Evolutionary conservation across 768 basidiomycete genomes (phyloP).

Genomic region (Omphalotus guepiniiformis): DNA sequence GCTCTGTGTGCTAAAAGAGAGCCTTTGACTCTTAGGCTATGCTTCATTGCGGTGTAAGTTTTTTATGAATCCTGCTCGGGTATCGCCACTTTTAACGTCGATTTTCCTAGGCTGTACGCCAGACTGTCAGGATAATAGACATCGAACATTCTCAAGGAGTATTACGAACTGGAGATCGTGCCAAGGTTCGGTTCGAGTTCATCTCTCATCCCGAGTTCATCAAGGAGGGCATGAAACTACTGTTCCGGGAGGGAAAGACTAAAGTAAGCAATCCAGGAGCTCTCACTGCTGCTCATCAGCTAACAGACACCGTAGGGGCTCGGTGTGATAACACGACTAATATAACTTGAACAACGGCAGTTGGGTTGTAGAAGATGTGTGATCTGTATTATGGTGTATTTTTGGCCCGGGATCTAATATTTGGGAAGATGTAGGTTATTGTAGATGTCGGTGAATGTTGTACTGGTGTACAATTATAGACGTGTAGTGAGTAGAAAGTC

Average conservation of each 20-base stretch:
- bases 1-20: slow-evolving; percentile 1
- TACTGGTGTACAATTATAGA: no score
- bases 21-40: slow-evolving; percentile 52
- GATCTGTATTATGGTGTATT: no score
- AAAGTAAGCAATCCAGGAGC: slow-evolving; percentile 49
- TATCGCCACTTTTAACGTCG: not conserved
- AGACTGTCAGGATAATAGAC: slow-evolving; percentile 86
- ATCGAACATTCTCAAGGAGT: slow-evolving; percentile 90
- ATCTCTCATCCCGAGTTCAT: slow-evolving; percentile 89
- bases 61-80: not conserved
- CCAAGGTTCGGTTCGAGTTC: slow-evolving; percentile 93
- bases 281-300: slow-evolving; percentile 1
- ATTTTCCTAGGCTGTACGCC: slow-evolving; percentile 65
- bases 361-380: not conserved
- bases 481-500: no score
- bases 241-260: slow-evolving; percentile 95
- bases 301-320: slow-evolving; percentile 47
- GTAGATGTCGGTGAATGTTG: no score
- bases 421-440: no score
- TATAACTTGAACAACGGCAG: no score
- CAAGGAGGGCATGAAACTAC: slow-evolving; percentile 88
- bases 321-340: slow-evolving; percentile 67
- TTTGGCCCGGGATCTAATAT: no score
- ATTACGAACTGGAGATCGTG: slow-evolving; percentile 91
- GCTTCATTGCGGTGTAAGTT: slow-evolving; percentile 83